phyloP scores from a whole-genome alignment of 805 yeast species.

The Teunomyces aglyptinius region DNA sequence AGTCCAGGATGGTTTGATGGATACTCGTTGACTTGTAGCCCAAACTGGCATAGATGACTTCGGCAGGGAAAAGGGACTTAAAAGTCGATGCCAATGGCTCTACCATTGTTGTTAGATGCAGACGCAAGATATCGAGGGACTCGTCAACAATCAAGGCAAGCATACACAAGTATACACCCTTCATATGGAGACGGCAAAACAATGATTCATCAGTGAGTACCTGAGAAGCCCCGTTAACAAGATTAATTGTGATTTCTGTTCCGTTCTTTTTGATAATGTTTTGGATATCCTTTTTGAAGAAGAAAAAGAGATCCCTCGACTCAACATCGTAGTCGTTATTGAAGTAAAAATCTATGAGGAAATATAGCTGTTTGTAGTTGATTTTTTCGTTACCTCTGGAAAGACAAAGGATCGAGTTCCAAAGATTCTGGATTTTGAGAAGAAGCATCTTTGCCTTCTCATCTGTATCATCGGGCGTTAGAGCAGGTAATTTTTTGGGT shows the following conservation, averaged over 20 bases:
- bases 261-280: constrained; percentile 15
- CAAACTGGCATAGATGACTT: constrained; percentile 13
- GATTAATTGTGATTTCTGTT: constrained; percentile 12
- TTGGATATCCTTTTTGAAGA: constrained; percentile 26
- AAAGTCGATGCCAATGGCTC: constrained; percentile 14
- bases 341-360: constrained; percentile 31
- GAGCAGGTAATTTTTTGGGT: not conserved
- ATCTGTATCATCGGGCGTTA: not conserved
- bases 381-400: constrained; percentile 18
- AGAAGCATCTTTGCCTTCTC: constrained; percentile 10
- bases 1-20: constrained; percentile 14
- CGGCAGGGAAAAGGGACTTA: constrained; percentile 24
- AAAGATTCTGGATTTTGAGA: constrained; percentile 21
- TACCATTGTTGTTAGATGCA: constrained; percentile 6
- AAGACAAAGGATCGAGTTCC: constrained; percentile 23
- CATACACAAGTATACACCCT: constrained; percentile 30
- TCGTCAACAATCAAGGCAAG: constrained; percentile 33
- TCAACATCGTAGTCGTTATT: constrained; percentile 17
- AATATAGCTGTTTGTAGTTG: constrained; percentile 22
- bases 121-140: constrained; percentile 20
- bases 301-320: constrained; percentile 20
- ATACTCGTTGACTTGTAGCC: constrained; percentile 15
- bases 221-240: constrained; percentile 2
- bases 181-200: constrained; percentile 16
- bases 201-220: constrained; percentile 15